Evolutionary conservation across 805 yeast genomes (phyloP), one percentile per base, ranked within the genome.

Genomic region (Ogataea angusta): DNA sequence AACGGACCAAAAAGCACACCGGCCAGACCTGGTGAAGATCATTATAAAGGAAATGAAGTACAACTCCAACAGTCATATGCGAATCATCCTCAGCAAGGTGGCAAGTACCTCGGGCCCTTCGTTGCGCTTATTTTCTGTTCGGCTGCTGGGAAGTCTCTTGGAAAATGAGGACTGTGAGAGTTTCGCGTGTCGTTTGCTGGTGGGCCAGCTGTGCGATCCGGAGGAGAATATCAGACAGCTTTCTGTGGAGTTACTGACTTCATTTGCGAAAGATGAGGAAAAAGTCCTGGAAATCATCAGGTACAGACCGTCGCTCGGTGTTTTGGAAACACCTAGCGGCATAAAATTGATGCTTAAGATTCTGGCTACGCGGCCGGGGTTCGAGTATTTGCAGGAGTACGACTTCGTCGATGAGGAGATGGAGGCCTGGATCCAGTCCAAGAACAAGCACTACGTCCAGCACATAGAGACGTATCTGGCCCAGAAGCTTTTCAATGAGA

Each of bases 201-300:
- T 83, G 5, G 73, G 75, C 25, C 89, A 83, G 49, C 62, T 89
- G 3, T 85, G 84, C 56, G 95, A 88, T 54, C 69, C 75, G 0
- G 76, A 75, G 26, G 57, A 69, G 13, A 74, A 69, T 17, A 81
- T 84, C 4, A 72, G 80, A 33, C 67, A 73, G 12, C 56, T 70
- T 6, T 82, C 86, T 0, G 78, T 79, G n/a, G 68, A 69, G 30
- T 66, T 72, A 3, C 54, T 84, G 22, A 76, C 77, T 28, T 71
- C 67, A 15, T 77, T 66, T 46, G 80, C 84, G 45, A 60, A 61
- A n/a, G 67, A 70, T 10, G 56, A 49, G 13, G 67, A 65, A 16
- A 74, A 75, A 36, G 57, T 82, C 25, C 68, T 69, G 25, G 68
- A 68, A 35, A 70, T 85, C 12, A 73, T 85, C 9, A 56, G 60